Percentiles rank a stretch among this genome's conserved stretches.
Conservation (phyloP, 352 stramenopile genomes). For the Globisporangium sylvaticum region DNA sequence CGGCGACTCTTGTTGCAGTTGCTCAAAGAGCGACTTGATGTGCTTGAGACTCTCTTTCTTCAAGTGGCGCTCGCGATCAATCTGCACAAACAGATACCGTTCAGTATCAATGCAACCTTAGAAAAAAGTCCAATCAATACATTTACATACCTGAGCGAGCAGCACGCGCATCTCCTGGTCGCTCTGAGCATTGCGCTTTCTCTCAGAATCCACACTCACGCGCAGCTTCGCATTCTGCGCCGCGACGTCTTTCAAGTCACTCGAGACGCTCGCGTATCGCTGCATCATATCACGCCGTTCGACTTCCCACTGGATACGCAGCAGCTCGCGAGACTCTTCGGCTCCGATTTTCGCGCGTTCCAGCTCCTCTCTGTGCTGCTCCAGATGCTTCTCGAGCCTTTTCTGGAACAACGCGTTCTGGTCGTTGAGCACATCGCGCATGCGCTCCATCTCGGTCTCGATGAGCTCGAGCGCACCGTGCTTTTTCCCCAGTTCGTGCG, state of each 20-base stretch:
- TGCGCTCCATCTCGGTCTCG: constrained; percentile 64
- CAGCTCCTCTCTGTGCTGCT: constrained; percentile 43
- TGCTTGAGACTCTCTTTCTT: constrained; percentile 71
- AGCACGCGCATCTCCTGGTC: constrained; percentile 67
- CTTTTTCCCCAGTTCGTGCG: constrained; percentile 43
- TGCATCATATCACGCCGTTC: constrained; percentile 32
- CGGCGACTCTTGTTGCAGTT: constrained; percentile 52
- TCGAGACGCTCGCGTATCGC: constrained; percentile 35
- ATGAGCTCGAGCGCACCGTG: constrained; percentile 57
- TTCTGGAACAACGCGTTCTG: constrained; percentile 58
- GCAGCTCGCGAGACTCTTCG: constrained; percentile 38
- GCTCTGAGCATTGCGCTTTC: constrained; percentile 39
- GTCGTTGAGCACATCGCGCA: constrained; percentile 45
- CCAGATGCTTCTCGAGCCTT: constrained; percentile 39
- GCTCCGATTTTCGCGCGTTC: constrained; percentile 21
- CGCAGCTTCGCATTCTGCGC: constrained; percentile 51
- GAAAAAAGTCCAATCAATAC: background rate
- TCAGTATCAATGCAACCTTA: background rate
- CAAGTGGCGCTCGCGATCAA: constrained; percentile 60
- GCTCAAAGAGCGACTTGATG: constrained; percentile 75
- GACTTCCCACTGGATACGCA: constrained; percentile 31
- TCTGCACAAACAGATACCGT: constrained; percentile 20
- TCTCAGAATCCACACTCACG: constrained; percentile 37
- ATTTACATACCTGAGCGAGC: constrained; percentile 39
- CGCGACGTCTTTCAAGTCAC: constrained; percentile 40